Evolutionary conservation across 2,329 filamentous ascomycete genomes (phyloP).

Genomic region (Cercospora janseana): DNA sequence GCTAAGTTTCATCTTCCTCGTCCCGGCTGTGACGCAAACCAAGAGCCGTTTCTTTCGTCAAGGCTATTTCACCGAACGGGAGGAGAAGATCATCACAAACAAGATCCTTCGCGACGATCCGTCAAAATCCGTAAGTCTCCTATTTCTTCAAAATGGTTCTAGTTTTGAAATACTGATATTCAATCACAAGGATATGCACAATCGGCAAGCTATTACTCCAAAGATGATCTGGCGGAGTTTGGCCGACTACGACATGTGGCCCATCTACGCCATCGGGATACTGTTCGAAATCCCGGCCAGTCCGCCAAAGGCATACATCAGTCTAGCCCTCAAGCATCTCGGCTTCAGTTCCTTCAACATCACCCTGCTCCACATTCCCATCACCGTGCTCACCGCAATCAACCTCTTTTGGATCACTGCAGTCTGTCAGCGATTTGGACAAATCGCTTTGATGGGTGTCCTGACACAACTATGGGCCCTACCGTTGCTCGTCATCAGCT

Average conservation of each 20-base stretch:
- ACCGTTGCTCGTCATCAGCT: conserved; percentile 42
- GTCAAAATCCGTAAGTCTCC: no score
- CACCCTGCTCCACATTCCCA: conserved; percentile 45
- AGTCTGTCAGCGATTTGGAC: conserved; percentile 51
- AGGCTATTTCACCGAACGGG: conserved; percentile 62
- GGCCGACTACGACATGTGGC: conserved; percentile 25
- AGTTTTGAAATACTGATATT: no score
- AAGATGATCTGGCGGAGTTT: conserved; percentile 52
- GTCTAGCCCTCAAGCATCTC: conserved; percentile 40
- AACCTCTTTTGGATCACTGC: conserved; percentile 51
- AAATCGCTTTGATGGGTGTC: conserved; percentile 51
- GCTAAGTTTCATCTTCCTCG: conserved; percentile 55
- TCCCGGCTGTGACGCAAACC: conserved; percentile 61
- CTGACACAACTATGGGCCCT: conserved; percentile 45
- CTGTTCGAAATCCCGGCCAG: conserved; percentile 33
- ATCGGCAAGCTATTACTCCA: conserved; percentile 53
- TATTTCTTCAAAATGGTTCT: no score
- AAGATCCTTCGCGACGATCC: conserved; percentile 63
- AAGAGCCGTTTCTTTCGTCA: conserved; percentile 57
- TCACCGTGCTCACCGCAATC: conserved; percentile 51
- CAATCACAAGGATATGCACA: conserved; percentile 63
- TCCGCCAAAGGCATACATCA: conserved; percentile 42
- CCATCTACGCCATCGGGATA: conserved; percentile 24
- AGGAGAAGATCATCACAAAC: conserved; percentile 65
- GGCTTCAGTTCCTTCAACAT: conserved; percentile 45